Evolutionary conservation across 2,329 filamentous ascomycete genomes (phyloP), one percentile per base, ranked within the genome.

Genomic region (Bimuria novae-zelandiae): DNA sequence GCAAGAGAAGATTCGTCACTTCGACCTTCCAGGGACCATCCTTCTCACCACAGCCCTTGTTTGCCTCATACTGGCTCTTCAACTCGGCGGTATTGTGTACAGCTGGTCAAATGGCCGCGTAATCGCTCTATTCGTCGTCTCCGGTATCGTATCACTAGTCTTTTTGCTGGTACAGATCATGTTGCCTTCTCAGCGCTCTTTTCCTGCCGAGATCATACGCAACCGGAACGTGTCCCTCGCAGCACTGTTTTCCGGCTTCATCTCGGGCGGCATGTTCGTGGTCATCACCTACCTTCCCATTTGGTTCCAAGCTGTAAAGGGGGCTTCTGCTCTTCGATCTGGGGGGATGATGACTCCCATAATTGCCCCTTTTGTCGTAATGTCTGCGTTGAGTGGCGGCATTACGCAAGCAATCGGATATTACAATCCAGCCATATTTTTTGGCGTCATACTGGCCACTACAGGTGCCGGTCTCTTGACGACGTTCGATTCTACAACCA

Each of bases 81-180:
- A 80, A 55, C 78, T 72, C 67, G 78, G 76, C 3, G 67, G 67
- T 12, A 51, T 52, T 1, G 51, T 55, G 22, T 55, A 67, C 23
- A n/a, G 56, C 3, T 85, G 82, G 82, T 57, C 69, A 42, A 72
- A 68, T 4, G 74, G 70, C 0, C 61, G 70, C 0, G 71, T 73
- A 17, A 81, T 84, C 36, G 71, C 69, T 0, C 64, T 79, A 2
- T 82, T 79, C 63, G 70, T 78, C 27, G 42, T 32, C 22, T 23
- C 39, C 3, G 25, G 39, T 27, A 12, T 41, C 21, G 7, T 49
- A 19, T 44, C 27, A 8, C 21, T 42, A 10, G 39, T 16, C 10
- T 42, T 42, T 17, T 22, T 42, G n/a, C 5, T 4, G 29, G 35
- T 42, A 41, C 46, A 45, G 29, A 11, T 11, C 14, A 8, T 19